Percentiles rank a stretch among this genome's conserved stretches.
Evolutionary conservation across 331 rosid species (phyloP).

Genomic region (Cydonia oblonga): DNA sequence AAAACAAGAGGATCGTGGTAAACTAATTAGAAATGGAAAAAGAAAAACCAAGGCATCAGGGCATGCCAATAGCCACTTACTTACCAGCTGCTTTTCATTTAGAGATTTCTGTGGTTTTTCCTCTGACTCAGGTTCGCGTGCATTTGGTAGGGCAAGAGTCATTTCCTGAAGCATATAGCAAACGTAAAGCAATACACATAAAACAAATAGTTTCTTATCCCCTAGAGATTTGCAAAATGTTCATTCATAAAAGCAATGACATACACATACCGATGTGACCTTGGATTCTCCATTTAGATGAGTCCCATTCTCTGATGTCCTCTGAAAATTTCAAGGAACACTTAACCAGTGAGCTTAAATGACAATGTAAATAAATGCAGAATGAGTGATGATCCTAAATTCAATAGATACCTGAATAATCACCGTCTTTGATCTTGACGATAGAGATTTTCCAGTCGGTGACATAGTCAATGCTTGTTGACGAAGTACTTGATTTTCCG

Average conservation of each 20-base stretch:
- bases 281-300: conserved; percentile 58
- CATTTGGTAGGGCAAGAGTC: conserved; percentile 61
- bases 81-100: conserved; percentile 90
- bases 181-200: conserved; percentile 5
- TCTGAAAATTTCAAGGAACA: conserved; percentile 46
- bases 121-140: conserved; percentile 91
- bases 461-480: conserved; percentile 91
- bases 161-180: conserved; percentile 45
- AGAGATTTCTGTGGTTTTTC: conserved; percentile 94
- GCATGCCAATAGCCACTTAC: conserved; percentile 15
- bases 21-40: conserved; percentile 1
- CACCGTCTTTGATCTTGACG: conserved; percentile 67
- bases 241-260: conserved; percentile 1
- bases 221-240: background rate
- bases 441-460: conserved; percentile 64
- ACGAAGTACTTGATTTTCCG: conserved; percentile 97
- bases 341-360: background rate
- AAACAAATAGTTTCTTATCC: background rate
- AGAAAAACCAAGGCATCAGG: conserved; percentile 5
- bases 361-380: conserved; percentile 3
- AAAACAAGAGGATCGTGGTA: conserved; percentile 15
- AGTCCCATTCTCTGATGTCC: conserved; percentile 84
- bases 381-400: background rate
- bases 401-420: conserved; percentile 65
- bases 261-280: conserved; percentile 46